Conservation (phyloP, 2,329 filamentous ascomycete genomes). For the Aspergillus quadricinctus region DNA sequence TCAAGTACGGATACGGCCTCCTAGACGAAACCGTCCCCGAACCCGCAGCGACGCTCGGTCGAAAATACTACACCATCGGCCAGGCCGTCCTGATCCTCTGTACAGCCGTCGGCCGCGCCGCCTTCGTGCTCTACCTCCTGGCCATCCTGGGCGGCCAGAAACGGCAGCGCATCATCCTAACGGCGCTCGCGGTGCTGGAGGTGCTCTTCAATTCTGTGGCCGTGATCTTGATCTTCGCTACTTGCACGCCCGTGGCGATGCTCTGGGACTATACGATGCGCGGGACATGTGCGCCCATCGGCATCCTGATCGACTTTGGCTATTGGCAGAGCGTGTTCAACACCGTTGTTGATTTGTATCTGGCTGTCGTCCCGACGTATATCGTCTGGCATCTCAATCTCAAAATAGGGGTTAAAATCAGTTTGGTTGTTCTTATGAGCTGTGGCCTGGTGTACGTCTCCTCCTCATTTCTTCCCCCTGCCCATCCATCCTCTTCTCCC, state of each 20-base stretch:
- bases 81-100: neutral
- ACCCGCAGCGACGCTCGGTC: neutral
- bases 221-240: slow-evolving; percentile 22
- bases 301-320: slow-evolving; percentile 23
- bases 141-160: slow-evolving; percentile 5
- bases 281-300: slow-evolving; percentile 18
- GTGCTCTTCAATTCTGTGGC: slow-evolving; percentile 19
- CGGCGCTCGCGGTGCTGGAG: slow-evolving; percentile 11
- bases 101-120: slow-evolving; percentile 1
- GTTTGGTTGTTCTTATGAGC: slow-evolving; percentile 24
- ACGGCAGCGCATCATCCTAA: neutral
- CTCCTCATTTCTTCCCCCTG: too few relatives aligned
- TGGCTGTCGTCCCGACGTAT: slow-evolving; percentile 24
- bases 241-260: slow-evolving; percentile 18
- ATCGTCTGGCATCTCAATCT: slow-evolving; percentile 33
- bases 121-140: slow-evolving; percentile 5
- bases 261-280: slow-evolving; percentile 20
- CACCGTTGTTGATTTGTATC: slow-evolving; percentile 16
- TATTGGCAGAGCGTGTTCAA: slow-evolving; percentile 20
- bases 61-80: neutral
- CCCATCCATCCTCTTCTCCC: too few relatives aligned
- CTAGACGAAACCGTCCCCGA: neutral
- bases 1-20: neutral
- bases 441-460: slow-evolving; percentile 28
- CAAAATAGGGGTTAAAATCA: slow-evolving; percentile 25